Conservation (phyloP, 805 yeast genomes). For the Metschnikowia picachoensis region DNA sequence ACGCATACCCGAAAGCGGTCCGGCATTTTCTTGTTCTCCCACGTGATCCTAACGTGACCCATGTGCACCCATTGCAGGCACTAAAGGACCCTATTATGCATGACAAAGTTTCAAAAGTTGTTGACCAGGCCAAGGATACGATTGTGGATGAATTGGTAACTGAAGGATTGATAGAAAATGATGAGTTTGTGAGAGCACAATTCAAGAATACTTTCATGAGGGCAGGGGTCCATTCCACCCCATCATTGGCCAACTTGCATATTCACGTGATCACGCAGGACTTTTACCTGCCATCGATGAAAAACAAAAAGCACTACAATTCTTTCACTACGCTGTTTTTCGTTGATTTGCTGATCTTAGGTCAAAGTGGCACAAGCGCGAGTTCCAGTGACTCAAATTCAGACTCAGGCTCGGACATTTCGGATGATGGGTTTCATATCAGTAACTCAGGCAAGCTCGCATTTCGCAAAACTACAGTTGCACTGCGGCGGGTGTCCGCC, state of each 20-base stretch:
- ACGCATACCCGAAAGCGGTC: conserved; percentile 59
- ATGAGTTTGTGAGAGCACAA: conserved; percentile 7
- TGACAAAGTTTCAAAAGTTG: conserved; percentile 26
- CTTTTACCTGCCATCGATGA: conserved; percentile 50
- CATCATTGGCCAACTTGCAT: conserved; percentile 68
- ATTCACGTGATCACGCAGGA: conserved; percentile 71
- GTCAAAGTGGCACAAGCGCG: background rate
- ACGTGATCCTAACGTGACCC: conserved; percentile 37
- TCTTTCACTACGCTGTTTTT: conserved; percentile 68
- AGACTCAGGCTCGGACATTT: background rate
- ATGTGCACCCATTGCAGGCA: conserved; percentile 49
- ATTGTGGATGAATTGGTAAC: conserved; percentile 29
- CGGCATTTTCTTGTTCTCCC: conserved; percentile 64
- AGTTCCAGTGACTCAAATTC: background rate
- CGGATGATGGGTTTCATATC: background rate
- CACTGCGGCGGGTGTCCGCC: background rate
- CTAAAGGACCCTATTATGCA: conserved; percentile 32
- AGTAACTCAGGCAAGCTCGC: background rate
- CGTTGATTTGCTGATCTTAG: conserved; percentile 41
- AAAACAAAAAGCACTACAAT: conserved; percentile 63
- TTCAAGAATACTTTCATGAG: conserved; percentile 32
- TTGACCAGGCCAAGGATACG: conserved; percentile 32
- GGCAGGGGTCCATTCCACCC: conserved; percentile 67
- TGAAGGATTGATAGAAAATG: conserved; percentile 15
- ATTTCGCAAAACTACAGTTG: background rate